Base-by-base conservation (phyloP, 2,329 filamentous ascomycete species). In the Byssoonygena ceratinophila region DNA sequence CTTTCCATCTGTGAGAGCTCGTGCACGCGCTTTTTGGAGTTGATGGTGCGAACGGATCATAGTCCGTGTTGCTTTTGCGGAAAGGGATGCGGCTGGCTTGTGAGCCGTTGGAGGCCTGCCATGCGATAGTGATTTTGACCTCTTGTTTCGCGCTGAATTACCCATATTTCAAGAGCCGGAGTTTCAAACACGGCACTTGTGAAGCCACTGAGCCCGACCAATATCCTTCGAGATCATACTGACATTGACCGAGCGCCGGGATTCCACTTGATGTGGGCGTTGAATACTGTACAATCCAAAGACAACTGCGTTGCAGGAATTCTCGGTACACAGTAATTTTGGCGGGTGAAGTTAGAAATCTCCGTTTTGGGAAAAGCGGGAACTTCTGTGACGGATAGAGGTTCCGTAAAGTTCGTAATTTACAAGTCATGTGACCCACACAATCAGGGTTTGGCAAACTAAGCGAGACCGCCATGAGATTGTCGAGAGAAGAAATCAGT, bases 21-120 rank as follows among this genome's bases (percentile, higher is more conserved):
- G 69, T 8, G 74, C 73, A 25, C 76, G 74, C 18, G 74, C 67
- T 64, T 83, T 83, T 41, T 80, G 72, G 41, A 83, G 71, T 51
- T 71, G 72, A 59, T 84, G 81, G 65, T 82, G 79, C 29, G 73
- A 72, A 41, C 76, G 74, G 56, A 83, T 82, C 29, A 81, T 70
- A 41, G 72, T 76, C 44, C 79, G 72, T 1, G 79, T 81, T 20
- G 75, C 74, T 62, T 76, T 78, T 12, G 79, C 74, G 14, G 78
- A 81, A 54, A 82, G 68, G 1, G 63, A 64, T 2, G 68, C 59
- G 46, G 64, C 59, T 31, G 66, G 59, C 46, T 68, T 23, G 62
- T 58, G 63, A 46, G 64, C 57, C 18, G 66, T 68, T 39, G 71
- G 72, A 40, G 75, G 75, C 5, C 75, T 70, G 20, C 70, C 70